phyloP scores from a whole-genome alignment of 2,329 filamentous ascomycete species.

The Diaporthe velutina region DNA sequence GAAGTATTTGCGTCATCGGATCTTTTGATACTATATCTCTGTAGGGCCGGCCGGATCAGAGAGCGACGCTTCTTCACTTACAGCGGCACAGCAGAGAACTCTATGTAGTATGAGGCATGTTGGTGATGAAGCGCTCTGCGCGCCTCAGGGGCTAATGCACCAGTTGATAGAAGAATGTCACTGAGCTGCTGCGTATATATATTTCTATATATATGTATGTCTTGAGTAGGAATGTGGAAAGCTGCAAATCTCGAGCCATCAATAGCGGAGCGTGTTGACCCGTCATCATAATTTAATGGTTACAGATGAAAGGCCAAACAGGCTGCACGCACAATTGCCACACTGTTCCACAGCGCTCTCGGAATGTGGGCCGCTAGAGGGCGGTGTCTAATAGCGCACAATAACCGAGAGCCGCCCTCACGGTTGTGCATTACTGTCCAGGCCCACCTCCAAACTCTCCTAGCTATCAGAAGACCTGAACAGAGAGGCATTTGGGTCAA shows the following conservation, averaged over 20 bases:
- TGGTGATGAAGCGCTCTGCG: not conserved
- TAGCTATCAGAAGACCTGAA: not conserved
- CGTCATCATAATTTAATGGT: not conserved
- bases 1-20: not conserved
- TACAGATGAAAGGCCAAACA: not conserved
- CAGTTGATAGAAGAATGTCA: not conserved
- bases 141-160: not conserved
- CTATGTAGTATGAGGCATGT: not conserved
- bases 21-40: not conserved
- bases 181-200: not conserved
- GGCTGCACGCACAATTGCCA: not conserved
- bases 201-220: too few species aligned
- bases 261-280: not conserved
- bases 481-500: too few species aligned
- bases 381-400: too few species aligned
- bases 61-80: fast-evolving
- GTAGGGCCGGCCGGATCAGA: not conserved
- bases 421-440: too few species aligned
- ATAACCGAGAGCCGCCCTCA: too few species aligned
- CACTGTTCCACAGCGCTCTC: not conserved
- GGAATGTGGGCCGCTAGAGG: not conserved
- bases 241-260: not conserved
- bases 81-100: not conserved
- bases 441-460: not conserved
- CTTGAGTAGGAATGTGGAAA: not conserved